Evolutionary conservation across 495 filamentous ascomycete species (phyloP).

Genomic region (Hypoxylon cercidicola): DNA sequence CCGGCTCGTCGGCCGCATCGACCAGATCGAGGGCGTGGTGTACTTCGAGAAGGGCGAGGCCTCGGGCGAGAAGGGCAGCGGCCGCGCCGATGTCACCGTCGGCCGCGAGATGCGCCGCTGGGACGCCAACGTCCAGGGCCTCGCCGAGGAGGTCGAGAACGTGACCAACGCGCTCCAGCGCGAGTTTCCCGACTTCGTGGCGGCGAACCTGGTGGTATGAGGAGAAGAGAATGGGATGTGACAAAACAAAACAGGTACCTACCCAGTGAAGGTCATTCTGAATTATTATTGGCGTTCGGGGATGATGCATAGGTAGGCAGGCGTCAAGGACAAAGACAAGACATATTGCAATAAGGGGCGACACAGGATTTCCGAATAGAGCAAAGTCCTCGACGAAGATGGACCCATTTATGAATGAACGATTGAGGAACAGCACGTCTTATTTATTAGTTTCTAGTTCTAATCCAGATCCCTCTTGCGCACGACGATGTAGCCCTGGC

Average conservation of each 20-base stretch:
- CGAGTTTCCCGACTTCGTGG: slow-evolving; percentile 72
- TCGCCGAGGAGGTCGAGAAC: slow-evolving; percentile 89
- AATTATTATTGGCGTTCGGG: slow-evolving; percentile 29
- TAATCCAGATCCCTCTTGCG: slow-evolving; percentile 56
- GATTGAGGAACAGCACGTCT: not conserved
- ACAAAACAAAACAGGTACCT: not conserved
- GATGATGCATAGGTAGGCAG: slow-evolving; percentile 31
- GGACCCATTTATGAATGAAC: slow-evolving; percentile 12
- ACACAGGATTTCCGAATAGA: slow-evolving; percentile 12
- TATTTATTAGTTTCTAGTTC: slow-evolving; percentile 12
- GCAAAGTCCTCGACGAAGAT: slow-evolving; percentile 1
- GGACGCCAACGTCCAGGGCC: slow-evolving; percentile 85
- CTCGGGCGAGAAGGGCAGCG: slow-evolving; percentile 70
- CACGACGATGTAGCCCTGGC: slow-evolving; percentile 59
- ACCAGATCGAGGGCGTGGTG: slow-evolving; percentile 91
- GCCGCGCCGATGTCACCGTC: slow-evolving; percentile 65
- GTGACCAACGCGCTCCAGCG: slow-evolving; percentile 78
- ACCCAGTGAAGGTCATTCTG: not conserved
- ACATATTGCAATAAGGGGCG: not conserved
- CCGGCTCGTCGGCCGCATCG: slow-evolving; percentile 84
- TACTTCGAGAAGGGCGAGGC: slow-evolving; percentile 80
- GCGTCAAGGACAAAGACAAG: slow-evolving; percentile 29
- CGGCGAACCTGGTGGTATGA: slow-evolving; percentile 55
- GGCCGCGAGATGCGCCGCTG: slow-evolving; percentile 80
- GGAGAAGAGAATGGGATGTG: not conserved